These are phyloP conservation scores for Trametes versicolor DNA, from an alignment of 1,284 basidiomycete species.

Conservation along the genomic window DNA sequence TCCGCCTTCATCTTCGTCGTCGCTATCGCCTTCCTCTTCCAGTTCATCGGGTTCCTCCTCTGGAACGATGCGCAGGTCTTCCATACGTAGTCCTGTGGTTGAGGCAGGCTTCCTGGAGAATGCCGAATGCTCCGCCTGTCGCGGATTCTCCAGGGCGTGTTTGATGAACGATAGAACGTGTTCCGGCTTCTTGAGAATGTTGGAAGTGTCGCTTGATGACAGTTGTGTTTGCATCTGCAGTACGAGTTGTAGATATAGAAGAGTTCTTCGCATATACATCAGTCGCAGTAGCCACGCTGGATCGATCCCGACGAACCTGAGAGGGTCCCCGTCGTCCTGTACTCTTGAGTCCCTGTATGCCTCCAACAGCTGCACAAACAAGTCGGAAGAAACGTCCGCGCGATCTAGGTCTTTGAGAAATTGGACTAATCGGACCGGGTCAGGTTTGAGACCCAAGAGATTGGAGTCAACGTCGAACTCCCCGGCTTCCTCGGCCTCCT, in stretches of 20 bases:
- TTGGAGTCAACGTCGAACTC: constrained; percentile 63
- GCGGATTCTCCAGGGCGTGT: constrained; percentile 60
- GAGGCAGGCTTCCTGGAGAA: constrained; percentile 12
- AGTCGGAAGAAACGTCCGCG: constrained; percentile 71
- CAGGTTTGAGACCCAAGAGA: constrained; percentile 75
- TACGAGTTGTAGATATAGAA: constrained; percentile 81
- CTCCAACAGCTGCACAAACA: constrained; percentile 81
- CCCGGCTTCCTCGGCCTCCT: constrained; percentile 50
- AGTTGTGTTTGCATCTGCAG: constrained; percentile 81
- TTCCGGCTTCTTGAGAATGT: constrained; percentile 75
- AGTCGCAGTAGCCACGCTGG: constrained; percentile 39
- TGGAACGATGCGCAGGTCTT: constrained; percentile 56
- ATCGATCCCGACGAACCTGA: constrained; percentile 52
- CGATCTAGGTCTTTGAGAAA: constrained; percentile 74
- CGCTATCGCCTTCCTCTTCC: constrained; percentile 57
- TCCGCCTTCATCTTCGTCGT: constrained; percentile 60
- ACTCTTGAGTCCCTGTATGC: constrained; percentile 65
- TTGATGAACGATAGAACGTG: constrained; percentile 85
- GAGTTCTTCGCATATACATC: constrained; percentile 45
- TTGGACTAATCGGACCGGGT: constrained; percentile 71
- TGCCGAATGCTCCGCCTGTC: constrained; percentile 36
- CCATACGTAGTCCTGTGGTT: constrained; percentile 44
- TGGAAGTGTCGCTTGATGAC: constrained; percentile 61
- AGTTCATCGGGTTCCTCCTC: constrained; percentile 44
- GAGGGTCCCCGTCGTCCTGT: constrained; percentile 58